Percentiles rank a stretch among this genome's conserved stretches.
Conservation (phyloP, 768 basidiomycete genomes). For the Baorangia bicolor region DNA sequence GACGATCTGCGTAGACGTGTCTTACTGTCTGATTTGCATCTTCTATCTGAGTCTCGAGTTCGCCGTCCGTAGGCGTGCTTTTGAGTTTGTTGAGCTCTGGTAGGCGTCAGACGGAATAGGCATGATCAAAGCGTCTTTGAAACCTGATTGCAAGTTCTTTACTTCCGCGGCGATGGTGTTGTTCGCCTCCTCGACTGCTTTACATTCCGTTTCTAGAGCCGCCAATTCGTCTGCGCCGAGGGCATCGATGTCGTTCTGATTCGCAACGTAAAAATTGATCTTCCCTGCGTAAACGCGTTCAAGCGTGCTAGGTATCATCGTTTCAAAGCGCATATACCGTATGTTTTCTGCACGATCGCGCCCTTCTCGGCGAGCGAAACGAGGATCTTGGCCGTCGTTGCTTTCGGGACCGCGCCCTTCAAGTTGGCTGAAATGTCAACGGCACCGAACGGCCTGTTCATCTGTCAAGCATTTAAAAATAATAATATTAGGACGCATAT, state of each 20-base stretch:
- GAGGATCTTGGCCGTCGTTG: conserved; percentile 82
- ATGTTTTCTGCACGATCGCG: conserved; percentile 76
- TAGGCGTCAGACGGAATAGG: conserved; percentile 9
- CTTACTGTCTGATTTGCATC: conserved; percentile 54
- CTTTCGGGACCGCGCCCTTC: conserved; percentile 84
- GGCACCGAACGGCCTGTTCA: conserved; percentile 93
- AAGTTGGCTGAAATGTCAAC: conserved; percentile 91
- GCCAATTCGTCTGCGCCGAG: conserved; percentile 62
- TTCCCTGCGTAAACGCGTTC: conserved; percentile 52
- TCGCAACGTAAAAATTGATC: conserved; percentile 82
- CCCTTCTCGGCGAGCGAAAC: conserved; percentile 82
- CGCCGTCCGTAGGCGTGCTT: conserved; percentile 64
- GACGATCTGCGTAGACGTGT: conserved; percentile 7
- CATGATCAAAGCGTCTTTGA: neutral
- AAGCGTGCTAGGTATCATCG: neutral
- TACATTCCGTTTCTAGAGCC: conserved; percentile 58
- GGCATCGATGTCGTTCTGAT: conserved; percentile 69
- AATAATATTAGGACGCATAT: conserved; percentile 2
- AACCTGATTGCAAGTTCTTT: conserved; percentile 40
- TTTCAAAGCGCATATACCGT: conserved; percentile 49
- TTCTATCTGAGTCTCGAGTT: conserved; percentile 57
- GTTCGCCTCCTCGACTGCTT: conserved; percentile 57
- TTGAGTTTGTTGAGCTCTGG: conserved; percentile 67
- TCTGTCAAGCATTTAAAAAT: conserved; percentile 45
- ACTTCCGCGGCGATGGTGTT: conserved; percentile 50